A percentile compares a stretch with the other conserved stretches of the same genome.
Conservation (phyloP, 2,329 filamentous ascomycete genomes). For the Exophiala sideris region DNA sequence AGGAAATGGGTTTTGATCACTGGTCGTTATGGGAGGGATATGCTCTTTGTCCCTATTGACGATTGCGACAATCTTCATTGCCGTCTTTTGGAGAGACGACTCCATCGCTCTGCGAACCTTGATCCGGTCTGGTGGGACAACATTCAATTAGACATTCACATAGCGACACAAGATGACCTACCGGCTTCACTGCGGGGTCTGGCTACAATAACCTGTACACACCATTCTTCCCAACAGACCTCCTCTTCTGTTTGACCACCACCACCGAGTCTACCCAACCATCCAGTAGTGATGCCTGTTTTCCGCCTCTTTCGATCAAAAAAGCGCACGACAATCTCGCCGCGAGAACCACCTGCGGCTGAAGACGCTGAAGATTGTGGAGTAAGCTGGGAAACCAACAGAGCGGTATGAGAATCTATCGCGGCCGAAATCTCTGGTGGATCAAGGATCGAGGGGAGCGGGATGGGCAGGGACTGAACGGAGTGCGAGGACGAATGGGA, state of each 20-base stretch:
- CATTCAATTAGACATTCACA: neutral
- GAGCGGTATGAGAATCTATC: conserved; percentile 80
- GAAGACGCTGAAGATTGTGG: conserved; percentile 52
- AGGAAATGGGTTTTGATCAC: conserved; percentile 87
- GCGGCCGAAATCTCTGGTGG: conserved; percentile 80
- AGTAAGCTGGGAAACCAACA: conserved; percentile 73
- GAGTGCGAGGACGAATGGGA: conserved; percentile 20
- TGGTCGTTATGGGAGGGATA: conserved; percentile 93
- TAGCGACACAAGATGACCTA: conserved; percentile 43
- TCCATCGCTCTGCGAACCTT: conserved; percentile 91
- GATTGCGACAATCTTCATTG: conserved; percentile 83
- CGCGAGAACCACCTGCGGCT: conserved; percentile 60
- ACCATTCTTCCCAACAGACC: conserved; percentile 96
- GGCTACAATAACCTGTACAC: conserved; percentile 86
- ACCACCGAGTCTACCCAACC: conserved; percentile 30
- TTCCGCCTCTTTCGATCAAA: conserved; percentile 88
- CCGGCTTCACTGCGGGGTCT: conserved; percentile 84
- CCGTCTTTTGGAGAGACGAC: conserved; percentile 78
- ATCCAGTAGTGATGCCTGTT: conserved; percentile 66
- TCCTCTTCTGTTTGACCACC: conserved; percentile 73
- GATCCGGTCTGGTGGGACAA: conserved; percentile 62
- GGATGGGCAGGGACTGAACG: conserved; percentile 58
- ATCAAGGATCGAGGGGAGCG: conserved; percentile 83
- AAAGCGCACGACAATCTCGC: conserved; percentile 83
- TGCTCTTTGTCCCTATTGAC: conserved; percentile 90